These are phyloP conservation scores for Hyphopichia fennica DNA, from an alignment of 1,139 yeast species.

Conservation along the genomic window DNA sequence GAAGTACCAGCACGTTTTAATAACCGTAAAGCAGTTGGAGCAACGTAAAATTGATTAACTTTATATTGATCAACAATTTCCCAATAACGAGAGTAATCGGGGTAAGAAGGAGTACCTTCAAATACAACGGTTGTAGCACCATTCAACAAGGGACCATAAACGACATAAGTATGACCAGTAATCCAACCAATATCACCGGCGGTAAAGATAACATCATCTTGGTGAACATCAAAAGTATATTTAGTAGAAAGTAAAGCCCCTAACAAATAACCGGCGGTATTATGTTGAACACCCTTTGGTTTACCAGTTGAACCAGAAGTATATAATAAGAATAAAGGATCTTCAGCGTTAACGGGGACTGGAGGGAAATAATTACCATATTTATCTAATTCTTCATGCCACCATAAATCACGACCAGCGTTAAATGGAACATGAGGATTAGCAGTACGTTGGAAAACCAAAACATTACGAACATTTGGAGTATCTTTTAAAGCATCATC, in stretches of 20 bases:
- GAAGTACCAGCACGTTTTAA: slow-evolving; percentile 80
- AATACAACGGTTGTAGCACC: slow-evolving; percentile 84
- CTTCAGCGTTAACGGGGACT: slow-evolving; percentile 59
- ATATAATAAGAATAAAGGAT: slow-evolving; percentile 62
- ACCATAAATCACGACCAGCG: slow-evolving; percentile 69
- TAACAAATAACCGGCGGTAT: slow-evolving; percentile 76
- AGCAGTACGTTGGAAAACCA: slow-evolving; percentile 75
- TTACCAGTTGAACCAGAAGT: slow-evolving; percentile 72
- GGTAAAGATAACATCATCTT: slow-evolving; percentile 70
- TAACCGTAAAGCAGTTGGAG: slow-evolving; percentile 85
- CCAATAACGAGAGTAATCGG: slow-evolving; percentile 79
- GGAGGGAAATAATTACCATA: slow-evolving; percentile 65
- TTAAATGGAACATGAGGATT: slow-evolving; percentile 64
- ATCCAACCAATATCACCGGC: slow-evolving; percentile 93
- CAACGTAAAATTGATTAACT: slow-evolving; percentile 83
- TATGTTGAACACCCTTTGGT: slow-evolving; percentile 71
- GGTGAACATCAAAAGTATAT: slow-evolving; percentile 75
- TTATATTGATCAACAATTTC: slow-evolving; percentile 75
- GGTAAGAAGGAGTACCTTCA: slow-evolving; percentile 87
- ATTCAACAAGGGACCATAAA: slow-evolving; percentile 74
- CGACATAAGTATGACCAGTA: slow-evolving; percentile 82
- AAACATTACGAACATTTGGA: slow-evolving; percentile 66
- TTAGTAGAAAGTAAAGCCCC: slow-evolving; percentile 71
- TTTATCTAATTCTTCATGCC: slow-evolving; percentile 74
- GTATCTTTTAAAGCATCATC: slow-evolving; percentile 76